Percentiles rank a stretch among this genome's conserved stretches.
phyloP scores from a whole-genome alignment of 2,329 filamentous ascomycete species.

The Diaporthe caulivora region DNA sequence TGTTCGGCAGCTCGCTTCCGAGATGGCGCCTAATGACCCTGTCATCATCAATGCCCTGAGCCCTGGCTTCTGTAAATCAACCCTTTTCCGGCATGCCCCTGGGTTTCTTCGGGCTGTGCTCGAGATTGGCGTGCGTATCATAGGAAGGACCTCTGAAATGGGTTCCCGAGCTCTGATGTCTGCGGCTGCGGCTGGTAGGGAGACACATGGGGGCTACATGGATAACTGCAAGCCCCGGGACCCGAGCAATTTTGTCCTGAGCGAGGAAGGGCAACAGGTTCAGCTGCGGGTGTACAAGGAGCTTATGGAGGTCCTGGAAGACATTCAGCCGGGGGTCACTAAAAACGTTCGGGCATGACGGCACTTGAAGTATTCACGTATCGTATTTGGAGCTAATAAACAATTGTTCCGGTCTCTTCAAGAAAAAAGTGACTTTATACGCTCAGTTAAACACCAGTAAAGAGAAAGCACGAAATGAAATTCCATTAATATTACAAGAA shows the following conservation, averaged over 20 bases:
- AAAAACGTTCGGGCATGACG: slow-evolving; percentile 47
- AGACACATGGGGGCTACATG: slow-evolving; percentile 57
- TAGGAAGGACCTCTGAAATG: slow-evolving; percentile 54
- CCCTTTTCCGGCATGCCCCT: slow-evolving; percentile 49
- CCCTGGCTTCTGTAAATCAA: slow-evolving; percentile 56
- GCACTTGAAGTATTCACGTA: no score
- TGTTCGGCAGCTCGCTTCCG: slow-evolving; percentile 51
- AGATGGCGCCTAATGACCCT: slow-evolving; percentile 45
- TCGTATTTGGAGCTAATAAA: not conserved
- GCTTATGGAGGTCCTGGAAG: slow-evolving; percentile 57
- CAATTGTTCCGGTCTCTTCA: not conserved
- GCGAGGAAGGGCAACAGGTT: slow-evolving; percentile 51
- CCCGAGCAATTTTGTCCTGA: slow-evolving; percentile 49
- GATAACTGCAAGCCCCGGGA: slow-evolving; percentile 48
- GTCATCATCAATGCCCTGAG: slow-evolving; percentile 55
- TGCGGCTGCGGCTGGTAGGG: slow-evolving; percentile 52
- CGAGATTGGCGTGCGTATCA: slow-evolving; percentile 27
- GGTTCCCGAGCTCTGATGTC: slow-evolving; percentile 55
- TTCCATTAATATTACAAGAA: slow-evolving; percentile 28
- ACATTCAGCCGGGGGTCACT: slow-evolving; percentile 54
- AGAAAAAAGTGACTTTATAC: not conserved
- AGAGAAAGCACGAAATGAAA: slow-evolving; percentile 4
- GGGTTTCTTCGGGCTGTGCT: slow-evolving; percentile 12
- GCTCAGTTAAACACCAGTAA: not conserved
- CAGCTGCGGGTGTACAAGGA: slow-evolving; percentile 57